Evolutionary conservation across 2,329 filamentous ascomycete genomes (phyloP).

Genomic region (Penicillium crustosum): DNA sequence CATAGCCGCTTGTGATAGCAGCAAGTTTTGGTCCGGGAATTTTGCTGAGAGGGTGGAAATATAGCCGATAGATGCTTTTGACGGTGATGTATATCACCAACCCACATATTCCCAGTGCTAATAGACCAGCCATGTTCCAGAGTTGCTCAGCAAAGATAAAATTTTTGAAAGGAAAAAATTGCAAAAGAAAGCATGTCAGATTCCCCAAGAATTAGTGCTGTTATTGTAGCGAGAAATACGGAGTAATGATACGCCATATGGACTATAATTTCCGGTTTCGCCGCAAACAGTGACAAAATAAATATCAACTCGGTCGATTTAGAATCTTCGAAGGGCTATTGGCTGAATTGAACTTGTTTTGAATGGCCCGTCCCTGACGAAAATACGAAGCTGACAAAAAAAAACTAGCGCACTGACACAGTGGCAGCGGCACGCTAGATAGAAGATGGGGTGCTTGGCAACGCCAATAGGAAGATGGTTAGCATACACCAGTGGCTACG

Average conservation of each 20-base stretch:
- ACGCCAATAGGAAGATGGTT: not conserved
- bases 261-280: not conserved
- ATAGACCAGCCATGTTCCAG: not conserved
- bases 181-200: not conserved
- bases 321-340: not conserved
- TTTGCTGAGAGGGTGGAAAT: constrained; percentile 34
- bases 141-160: not conserved
- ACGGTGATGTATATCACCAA: not conserved
- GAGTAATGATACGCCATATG: not conserved
- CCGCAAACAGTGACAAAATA: not conserved
- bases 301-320: not conserved
- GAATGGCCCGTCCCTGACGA: not conserved
- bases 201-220: not conserved
- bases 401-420: not conserved
- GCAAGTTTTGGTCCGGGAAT: constrained; percentile 39
- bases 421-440: not conserved
- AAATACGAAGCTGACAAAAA: not conserved
- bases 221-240: not conserved
- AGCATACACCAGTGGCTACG: not conserved
- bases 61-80: constrained; percentile 30
- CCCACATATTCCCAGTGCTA: not conserved
- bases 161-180: not conserved
- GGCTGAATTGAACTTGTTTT: not conserved
- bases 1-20: constrained; percentile 34
- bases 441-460: not conserved